Base-by-base conservation (phyloP, 2,329 filamentous ascomycete species). In the Hypoxylon sp. region DNA sequence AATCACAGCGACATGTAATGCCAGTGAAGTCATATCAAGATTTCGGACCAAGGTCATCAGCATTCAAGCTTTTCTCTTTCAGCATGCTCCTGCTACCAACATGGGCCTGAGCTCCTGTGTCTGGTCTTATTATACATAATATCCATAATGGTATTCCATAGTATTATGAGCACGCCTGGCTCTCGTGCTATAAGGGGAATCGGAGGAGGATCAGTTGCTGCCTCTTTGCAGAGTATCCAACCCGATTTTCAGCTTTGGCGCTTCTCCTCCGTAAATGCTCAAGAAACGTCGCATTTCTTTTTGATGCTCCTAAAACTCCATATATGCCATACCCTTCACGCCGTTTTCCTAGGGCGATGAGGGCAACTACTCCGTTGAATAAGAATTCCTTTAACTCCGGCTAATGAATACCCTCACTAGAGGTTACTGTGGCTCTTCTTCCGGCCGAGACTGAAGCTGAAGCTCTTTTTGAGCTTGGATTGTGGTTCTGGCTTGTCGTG, bases 401-500 rank as follows among this genome's bases (percentile, higher is more conserved):
- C 55, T 41, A 19, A 60, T 60, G 38, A 51, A 38, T 32, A 30
- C n/a, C 32, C 45, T 70, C 30, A 80, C 51, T 78, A 77, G 61
- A 78, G 74, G 61, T 83, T 75, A 67, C 83, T 82, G 67, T 83
- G 86, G 78, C 88, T 91, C 85, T 92, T 93, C 83, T 93, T 94
- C 75, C 89, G 83, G 3, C 91, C 89, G 11, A 93, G 75, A 64
- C 87, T 82, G 72, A 90, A 89, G 72, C 85, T 91, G 73, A 93
- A 91, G 25, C 90, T 84, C 69, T 89, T 89, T 78, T 88, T 90
- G 50, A 83, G 78, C 75, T 82, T 85, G 57, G 53, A 69, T n/a
- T 84, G 80, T 59, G 82, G 82, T 77, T 86, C 87, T 46, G 72
- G 75, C 57, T 72, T 69, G 45, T 68, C 67, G 11, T 70, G 70